Evolutionary conservation across 306 rosid genomes (phyloP).

Genomic region (Trifolium repens): DNA sequence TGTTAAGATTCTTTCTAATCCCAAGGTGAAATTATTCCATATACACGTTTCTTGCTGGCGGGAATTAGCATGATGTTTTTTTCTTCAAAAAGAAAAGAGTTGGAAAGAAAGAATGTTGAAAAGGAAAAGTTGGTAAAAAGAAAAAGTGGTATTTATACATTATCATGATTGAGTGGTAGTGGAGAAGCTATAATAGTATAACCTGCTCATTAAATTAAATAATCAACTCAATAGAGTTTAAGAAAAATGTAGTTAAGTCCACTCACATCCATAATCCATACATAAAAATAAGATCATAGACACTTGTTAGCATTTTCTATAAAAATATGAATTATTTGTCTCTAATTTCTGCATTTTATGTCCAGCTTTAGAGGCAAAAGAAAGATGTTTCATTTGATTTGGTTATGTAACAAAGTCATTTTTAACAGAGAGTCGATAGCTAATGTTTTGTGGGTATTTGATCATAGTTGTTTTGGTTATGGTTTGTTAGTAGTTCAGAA

Average conservation of each 20-base stretch:
- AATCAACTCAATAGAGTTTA: not conserved
- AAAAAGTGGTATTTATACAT: conserved; percentile 4
- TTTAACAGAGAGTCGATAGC: no score
- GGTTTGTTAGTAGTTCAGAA: no score
- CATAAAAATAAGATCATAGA: no score
- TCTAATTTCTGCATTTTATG: no score
- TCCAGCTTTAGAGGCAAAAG: no score
- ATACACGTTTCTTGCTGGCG: not conserved
- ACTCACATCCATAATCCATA: not conserved
- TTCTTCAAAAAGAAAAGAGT: not conserved
- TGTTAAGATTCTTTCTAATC: not conserved
- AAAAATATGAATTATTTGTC: no score
- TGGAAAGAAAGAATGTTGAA: conserved; percentile 21
- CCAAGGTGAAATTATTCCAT: conserved; percentile 8
- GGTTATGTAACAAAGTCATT: no score
- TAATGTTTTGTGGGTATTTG: no score
- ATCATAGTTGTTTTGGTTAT: no score
- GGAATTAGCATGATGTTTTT: not conserved
- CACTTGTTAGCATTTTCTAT: no score
- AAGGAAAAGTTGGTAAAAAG: conserved; percentile 26
- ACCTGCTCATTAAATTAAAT: not conserved
- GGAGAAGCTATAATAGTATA: conserved; percentile 4
- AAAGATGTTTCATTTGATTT: no score
- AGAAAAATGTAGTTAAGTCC: not conserved
- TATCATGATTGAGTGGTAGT: conserved; percentile 5